phyloP scores from a whole-genome alignment of 768 basidiomycete species.

The Tricholoma matsutake region DNA sequence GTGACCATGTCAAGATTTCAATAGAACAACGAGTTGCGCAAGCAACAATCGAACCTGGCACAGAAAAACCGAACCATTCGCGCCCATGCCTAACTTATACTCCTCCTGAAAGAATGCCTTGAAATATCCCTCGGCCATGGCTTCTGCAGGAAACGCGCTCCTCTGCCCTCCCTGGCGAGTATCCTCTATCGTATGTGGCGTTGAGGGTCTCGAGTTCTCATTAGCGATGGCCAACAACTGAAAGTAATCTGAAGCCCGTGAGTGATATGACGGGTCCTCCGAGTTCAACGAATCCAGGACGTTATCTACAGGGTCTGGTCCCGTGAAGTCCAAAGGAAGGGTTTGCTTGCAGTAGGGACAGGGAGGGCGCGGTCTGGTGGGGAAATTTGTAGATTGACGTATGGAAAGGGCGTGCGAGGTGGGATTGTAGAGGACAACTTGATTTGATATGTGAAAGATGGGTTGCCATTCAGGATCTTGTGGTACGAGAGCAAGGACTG shows the following conservation, averaged over 20 bases:
- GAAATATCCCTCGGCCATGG: constrained; percentile 92
- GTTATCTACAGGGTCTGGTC: constrained; percentile 25
- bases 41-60: constrained; percentile 59
- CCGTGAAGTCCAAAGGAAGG: constrained; percentile 44
- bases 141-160: constrained; percentile 58
- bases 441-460: constrained; percentile 79
- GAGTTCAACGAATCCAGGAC: constrained; percentile 32
- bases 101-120: constrained; percentile 91
- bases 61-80: constrained; percentile 86
- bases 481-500: constrained; percentile 17
- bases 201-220: constrained; percentile 53
- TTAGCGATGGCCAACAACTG: constrained; percentile 72
- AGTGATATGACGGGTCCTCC: constrained; percentile 40
- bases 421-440: constrained; percentile 86
- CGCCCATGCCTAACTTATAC: constrained; percentile 88
- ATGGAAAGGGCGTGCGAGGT: constrained; percentile 81
- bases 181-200: constrained; percentile 35
- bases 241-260: constrained; percentile 75
- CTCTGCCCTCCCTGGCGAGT: constrained; percentile 8
- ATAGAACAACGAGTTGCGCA: not conserved
- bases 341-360: constrained; percentile 79
- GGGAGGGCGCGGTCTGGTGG: constrained; percentile 21
- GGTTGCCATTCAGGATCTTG: constrained; percentile 59
- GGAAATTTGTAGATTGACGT: constrained; percentile 29
- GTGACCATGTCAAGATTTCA: not conserved